Evolutionary conservation across 2,329 filamentous ascomycete genomes (phyloP).

Genomic region (Lojkania enalia): DNA sequence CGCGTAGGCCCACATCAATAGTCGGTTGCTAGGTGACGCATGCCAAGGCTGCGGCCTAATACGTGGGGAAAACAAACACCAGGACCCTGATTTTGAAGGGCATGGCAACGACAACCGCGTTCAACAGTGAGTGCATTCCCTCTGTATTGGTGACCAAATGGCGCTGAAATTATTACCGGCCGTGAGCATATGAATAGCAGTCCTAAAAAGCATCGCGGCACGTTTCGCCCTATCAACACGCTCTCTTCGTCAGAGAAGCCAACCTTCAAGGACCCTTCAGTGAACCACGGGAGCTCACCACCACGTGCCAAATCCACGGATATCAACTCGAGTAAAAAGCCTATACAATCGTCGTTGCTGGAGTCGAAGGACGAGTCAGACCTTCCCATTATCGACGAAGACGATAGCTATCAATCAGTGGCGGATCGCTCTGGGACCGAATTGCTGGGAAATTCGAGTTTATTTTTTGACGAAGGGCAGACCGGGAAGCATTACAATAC

Average conservation of each 20-base stretch:
- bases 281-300: slow-evolving; percentile 3
- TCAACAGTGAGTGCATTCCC: too few relatives aligned
- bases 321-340: background rate
- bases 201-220: slow-evolving; percentile 34
- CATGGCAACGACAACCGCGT: too few relatives aligned
- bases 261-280: slow-evolving; percentile 19
- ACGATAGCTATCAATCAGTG: slow-evolving; percentile 3
- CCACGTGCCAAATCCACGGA: background rate
- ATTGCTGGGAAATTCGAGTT: slow-evolving; percentile 37
- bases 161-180: slow-evolving; percentile 2
- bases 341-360: background rate
- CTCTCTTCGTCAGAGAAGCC: slow-evolving; percentile 39
- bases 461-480: slow-evolving; percentile 38
- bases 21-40: slow-evolving; percentile 15
- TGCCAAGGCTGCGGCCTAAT: slow-evolving; percentile 18
- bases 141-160: too few relatives aligned
- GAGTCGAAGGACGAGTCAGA: slow-evolving; percentile 13
- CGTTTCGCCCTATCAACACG: slow-evolving; percentile 40
- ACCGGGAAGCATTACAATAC: background rate
- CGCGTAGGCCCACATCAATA: background rate
- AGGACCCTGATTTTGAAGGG: background rate
- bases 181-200: slow-evolving; percentile 27
- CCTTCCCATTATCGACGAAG: slow-evolving; percentile 6
- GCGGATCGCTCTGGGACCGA: slow-evolving; percentile 19
- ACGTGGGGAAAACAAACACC: too few relatives aligned